Conservation (phyloP, 257 asterid species). For the Solanum infundibuliforme region DNA sequence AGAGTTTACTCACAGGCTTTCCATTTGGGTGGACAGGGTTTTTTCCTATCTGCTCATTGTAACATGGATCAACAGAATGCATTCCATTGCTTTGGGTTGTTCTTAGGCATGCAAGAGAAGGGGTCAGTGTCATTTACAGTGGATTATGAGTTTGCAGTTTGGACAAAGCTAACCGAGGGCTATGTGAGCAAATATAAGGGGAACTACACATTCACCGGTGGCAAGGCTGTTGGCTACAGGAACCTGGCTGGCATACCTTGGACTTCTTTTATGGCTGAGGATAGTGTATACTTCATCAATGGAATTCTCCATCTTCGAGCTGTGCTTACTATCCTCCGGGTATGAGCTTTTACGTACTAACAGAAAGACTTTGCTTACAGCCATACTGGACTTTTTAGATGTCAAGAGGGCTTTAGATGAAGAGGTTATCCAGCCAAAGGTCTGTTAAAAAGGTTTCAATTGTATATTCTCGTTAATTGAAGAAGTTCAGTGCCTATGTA, state of each 20-base stretch:
- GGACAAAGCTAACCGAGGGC: neutral
- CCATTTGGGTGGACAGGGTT: conserved; percentile 13
- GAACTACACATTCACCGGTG: conserved; percentile 7
- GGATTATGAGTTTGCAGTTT: conserved; percentile 9
- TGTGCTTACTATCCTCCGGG: conserved; percentile 1
- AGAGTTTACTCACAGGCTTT: conserved; percentile 9
- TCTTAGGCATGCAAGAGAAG: conserved; percentile 8
- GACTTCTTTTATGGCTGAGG: conserved; percentile 1
- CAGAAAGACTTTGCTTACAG: neutral
- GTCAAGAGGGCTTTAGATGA: neutral
- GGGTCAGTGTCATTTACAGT: conserved; percentile 1
- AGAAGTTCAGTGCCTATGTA: neutral
- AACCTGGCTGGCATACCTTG: conserved; percentile 7
- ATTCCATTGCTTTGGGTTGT: conserved; percentile 9
- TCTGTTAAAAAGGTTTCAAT: neutral
- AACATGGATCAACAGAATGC: conserved; percentile 11
- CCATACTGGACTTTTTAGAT: neutral
- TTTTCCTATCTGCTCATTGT: conserved; percentile 9
- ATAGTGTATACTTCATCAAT: conserved; percentile 4
- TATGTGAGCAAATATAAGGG: conserved; percentile 6
- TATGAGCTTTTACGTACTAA: neutral
- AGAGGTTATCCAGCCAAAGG: neutral
- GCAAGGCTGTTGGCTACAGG: conserved; percentile 9
- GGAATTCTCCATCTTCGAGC: conserved; percentile 10
- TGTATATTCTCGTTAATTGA: neutral